Percentiles rank a stretch among this genome's conserved stretches.
Conservation (phyloP, 106 monocot genomes). For the Platanthera guangdongensis region DNA sequence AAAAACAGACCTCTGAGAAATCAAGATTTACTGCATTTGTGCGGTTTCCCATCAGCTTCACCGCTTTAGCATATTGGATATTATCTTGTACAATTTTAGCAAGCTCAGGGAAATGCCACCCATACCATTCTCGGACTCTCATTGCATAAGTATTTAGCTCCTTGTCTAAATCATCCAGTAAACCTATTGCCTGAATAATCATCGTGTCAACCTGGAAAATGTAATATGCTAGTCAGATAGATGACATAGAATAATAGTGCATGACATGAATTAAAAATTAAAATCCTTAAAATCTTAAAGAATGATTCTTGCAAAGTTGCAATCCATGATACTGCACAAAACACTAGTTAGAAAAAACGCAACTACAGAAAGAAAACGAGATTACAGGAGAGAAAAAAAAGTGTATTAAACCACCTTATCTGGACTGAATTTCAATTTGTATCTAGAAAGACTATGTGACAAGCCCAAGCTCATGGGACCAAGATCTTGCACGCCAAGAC, state of each 20-base stretch:
- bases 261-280: background rate
- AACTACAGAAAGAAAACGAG: background rate
- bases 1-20: slow-evolving; percentile 69
- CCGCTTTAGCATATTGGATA: slow-evolving; percentile 80
- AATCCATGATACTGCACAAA: background rate
- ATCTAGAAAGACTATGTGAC: slow-evolving; percentile 90
- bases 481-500: slow-evolving; percentile 76
- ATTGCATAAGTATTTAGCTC: slow-evolving; percentile 95
- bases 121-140: slow-evolving; percentile 99
- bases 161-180: slow-evolving; percentile 93
- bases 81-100: slow-evolving; percentile 82
- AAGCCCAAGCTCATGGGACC: slow-evolving; percentile 97
- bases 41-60: slow-evolving; percentile 89
- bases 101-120: slow-evolving; percentile 98
- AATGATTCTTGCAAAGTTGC: background rate
- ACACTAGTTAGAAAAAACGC: background rate
- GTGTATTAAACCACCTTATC: slow-evolving; percentile 55
- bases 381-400: background rate
- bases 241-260: background rate
- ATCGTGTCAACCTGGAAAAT: slow-evolving; percentile 79
- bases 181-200: slow-evolving; percentile 92
- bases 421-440: slow-evolving; percentile 96
- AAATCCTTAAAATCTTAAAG: background rate
- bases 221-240: background rate
- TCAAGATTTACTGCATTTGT: slow-evolving; percentile 70